These are phyloP conservation scores for Cladophialophora psammophila DNA, from an alignment of 2,329 filamentous ascomycete genomes.

Conservation along the genomic window DNA sequence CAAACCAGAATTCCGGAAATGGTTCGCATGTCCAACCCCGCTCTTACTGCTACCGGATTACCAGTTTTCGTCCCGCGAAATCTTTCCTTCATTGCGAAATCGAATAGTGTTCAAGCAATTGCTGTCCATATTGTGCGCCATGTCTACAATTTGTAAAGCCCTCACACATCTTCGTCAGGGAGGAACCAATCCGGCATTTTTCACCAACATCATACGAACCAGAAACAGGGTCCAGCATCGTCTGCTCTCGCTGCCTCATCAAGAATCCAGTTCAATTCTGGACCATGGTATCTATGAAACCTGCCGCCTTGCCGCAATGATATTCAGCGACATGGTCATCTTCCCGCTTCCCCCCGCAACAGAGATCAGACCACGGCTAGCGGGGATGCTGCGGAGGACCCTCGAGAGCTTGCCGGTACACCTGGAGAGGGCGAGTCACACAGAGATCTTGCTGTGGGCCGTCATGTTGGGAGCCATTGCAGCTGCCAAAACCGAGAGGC, in stretches of 20 bases:
- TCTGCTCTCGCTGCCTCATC: constrained; percentile 1
- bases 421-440: neutral
- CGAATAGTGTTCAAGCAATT: too few relatives aligned
- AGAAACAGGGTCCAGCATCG: constrained; percentile 10
- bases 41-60: neutral
- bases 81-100: too few relatives aligned
- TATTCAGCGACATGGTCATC: constrained; percentile 14
- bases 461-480: constrained; percentile 6
- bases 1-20: neutral
- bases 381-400: neutral
- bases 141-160: neutral
- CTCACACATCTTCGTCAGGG: neutral
- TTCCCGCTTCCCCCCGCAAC: constrained; percentile 6
- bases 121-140: neutral
- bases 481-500: neutral
- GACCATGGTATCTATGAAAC: constrained; percentile 11
- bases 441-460: constrained; percentile 1
- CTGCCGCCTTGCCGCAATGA: constrained; percentile 1
- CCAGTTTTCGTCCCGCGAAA: too few relatives aligned
- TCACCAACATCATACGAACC: constrained; percentile 6
- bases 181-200: neutral
- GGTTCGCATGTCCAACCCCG: neutral
- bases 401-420: constrained; percentile 1
- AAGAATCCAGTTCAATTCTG: neutral
- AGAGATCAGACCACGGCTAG: neutral